Base-by-base conservation (phyloP, 257 asterid species). In the Przewalskia tangutica region DNA sequence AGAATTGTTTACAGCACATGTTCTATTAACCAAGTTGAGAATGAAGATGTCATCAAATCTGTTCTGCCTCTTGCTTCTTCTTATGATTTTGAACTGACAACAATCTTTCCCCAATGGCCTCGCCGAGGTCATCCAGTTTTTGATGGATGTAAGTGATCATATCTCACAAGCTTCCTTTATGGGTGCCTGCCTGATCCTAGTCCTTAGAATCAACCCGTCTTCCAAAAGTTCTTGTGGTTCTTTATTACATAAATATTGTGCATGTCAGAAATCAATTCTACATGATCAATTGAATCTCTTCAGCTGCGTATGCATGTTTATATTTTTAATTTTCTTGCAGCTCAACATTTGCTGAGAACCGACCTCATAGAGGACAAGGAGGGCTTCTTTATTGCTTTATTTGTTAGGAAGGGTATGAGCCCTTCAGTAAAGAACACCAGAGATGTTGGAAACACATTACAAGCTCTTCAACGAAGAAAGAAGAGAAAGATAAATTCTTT, bases 1-100 rank as follows among this genome's bases (percentile, higher is more conserved):
- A 93, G 91, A 83, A 86, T 94, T 32, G 98, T 93, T 65, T 96
- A 96, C 91, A 96, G 98, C 89, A 96, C 98, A 8, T 96, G 99
- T 83, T 27, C 32, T 27, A 65, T 94, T 50, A 91, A 93, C 88
- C 98, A 91, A 86, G 87, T 84, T 13, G 98, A 96, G 85, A 93
- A 91, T 27, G 32, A 27, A 27, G 98, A 94, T 56, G 97, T 96
- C 5, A 84, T 96, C 81, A 84, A 70, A 58, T 94, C 93, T 13
- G 92, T 94, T 83, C 77, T 91, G 82, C 91, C 90, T 75, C 84
- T 92, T 53, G 99, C 99, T 77, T 83, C 91, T 46, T 87, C 98
- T 66, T 87, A 27, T 79, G 97, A 93, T 80, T 96, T 96, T 86
- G 87, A 89, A 59, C 91, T 96, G 34, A 91, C 84, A 44, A 86